These are phyloP conservation scores for Aureobasidium pullulans DNA, from an alignment of 2,329 filamentous ascomycete genomes.

Conservation along the genomic window DNA sequence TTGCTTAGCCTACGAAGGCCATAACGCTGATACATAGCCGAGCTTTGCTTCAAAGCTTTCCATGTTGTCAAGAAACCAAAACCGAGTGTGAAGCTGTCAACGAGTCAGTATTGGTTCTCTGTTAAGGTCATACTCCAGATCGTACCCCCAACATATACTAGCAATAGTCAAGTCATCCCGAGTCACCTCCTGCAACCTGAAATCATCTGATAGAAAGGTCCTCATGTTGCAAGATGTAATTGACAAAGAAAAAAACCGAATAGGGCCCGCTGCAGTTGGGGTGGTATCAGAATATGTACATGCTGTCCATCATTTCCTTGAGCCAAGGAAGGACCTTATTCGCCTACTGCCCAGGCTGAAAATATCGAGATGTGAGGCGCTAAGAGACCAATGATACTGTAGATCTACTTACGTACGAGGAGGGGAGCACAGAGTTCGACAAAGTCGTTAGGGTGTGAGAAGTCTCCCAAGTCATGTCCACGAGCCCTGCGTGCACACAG, in stretches of 20 bases:
- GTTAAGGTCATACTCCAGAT: neutral
- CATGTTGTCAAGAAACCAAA: constrained; percentile 36
- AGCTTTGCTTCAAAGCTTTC: constrained; percentile 32
- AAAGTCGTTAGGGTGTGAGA: neutral
- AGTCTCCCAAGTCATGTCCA: neutral
- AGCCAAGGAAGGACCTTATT: neutral
- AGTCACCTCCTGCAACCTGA: constrained; percentile 13
- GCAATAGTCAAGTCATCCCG: constrained; percentile 14
- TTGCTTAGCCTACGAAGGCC: constrained; percentile 32
- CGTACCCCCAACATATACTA: constrained; percentile 6
- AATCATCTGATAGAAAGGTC: constrained; percentile 13
- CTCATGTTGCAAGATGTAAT: constrained; percentile 2
- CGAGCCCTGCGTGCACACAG: neutral
- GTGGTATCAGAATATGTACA: constrained; percentile 6
- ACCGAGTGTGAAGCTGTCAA: constrained; percentile 22
- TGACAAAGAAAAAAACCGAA: neutral
- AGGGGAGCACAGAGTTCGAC: neutral
- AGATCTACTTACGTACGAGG: constrained; percentile 2
- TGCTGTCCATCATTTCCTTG: neutral
- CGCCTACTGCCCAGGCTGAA: neutral
- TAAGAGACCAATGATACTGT: neutral
- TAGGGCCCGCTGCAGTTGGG: neutral
- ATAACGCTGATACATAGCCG: constrained; percentile 16
- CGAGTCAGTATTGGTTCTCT: neutral
- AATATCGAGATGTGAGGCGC: neutral